A percentile compares a stretch with the other conserved stretches of the same genome.
These are phyloP conservation scores for Colletotrichum liriopes DNA, from an alignment of 2,329 filamentous ascomycete genomes.

Conservation along the genomic window DNA sequence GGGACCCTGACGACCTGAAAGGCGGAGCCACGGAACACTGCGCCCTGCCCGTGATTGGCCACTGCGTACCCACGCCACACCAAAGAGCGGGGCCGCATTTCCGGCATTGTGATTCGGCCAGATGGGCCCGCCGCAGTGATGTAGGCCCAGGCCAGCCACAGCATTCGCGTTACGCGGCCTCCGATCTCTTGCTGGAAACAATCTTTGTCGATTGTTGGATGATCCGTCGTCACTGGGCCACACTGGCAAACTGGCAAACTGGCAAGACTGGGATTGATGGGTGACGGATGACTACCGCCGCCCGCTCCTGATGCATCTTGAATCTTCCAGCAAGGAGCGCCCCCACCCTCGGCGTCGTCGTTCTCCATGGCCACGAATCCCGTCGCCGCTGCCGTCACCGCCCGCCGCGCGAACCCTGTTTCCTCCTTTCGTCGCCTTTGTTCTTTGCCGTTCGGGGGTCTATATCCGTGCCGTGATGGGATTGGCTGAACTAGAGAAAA, in stretches of 20 bases:
- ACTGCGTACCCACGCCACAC: conserved; percentile 1
- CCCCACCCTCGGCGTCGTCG: too few species aligned
- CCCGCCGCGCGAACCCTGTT: neutral
- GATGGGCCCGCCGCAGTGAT: conserved; percentile 10
- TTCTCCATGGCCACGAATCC: conserved; percentile 3
- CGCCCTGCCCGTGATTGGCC: conserved; percentile 26
- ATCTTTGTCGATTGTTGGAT: neutral
- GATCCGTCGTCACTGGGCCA: neutral
- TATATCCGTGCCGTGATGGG: neutral
- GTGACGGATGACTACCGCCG: neutral
- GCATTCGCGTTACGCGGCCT: conserved; percentile 37
- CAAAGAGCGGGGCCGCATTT: neutral
- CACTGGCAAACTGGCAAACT: neutral
- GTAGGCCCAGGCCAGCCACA: conserved; percentile 28
- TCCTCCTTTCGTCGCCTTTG: neutral
- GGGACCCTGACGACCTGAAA: conserved; percentile 35
- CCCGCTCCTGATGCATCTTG: conserved; percentile 5
- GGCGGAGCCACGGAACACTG: neutral
- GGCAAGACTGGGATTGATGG: neutral
- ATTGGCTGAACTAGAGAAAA: neutral
- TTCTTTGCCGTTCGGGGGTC: neutral
- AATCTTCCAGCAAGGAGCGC: conserved; percentile 2
- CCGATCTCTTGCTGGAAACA: conserved; percentile 7
- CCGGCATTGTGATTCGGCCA: neutral
- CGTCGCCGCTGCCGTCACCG: neutral